Evolutionary conservation across 176 grass and related monocot species (phyloP).

Genomic region (Typha latifolia): DNA sequence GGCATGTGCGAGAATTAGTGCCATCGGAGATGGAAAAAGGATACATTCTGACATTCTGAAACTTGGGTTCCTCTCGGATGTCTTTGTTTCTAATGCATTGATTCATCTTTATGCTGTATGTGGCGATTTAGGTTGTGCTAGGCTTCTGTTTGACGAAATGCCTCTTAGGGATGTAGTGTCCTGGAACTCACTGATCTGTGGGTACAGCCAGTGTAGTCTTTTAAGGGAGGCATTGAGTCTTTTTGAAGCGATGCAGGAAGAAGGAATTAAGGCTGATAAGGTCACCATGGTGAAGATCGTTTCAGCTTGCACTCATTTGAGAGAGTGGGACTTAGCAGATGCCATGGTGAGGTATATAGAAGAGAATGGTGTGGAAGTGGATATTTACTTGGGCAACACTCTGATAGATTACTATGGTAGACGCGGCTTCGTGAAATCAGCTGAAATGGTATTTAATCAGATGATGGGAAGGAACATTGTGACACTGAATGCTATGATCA

Average conservation of each 20-base stretch:
- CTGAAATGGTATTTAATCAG: constrained; percentile 25
- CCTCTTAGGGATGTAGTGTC: constrained; percentile 37
- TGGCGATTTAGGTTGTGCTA: constrained; percentile 28
- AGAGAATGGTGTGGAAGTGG: constrained; percentile 30
- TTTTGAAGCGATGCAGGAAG: constrained; percentile 26
- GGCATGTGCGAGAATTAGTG: constrained; percentile 23
- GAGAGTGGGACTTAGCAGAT: constrained; percentile 35
- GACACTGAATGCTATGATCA: constrained; percentile 41
- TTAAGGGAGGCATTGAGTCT: constrained; percentile 19
- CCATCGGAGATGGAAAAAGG: constrained; percentile 19
- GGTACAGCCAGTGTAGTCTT: constrained; percentile 20
- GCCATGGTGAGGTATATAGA: constrained; percentile 36
- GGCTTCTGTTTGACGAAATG: constrained; percentile 37
- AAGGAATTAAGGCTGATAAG: constrained; percentile 40
- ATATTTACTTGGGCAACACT: constrained; percentile 54
- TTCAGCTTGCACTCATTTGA: constrained; percentile 42
- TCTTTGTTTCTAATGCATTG: constrained; percentile 38
- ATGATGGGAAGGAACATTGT: constrained; percentile 36
- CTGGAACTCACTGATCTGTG: constrained; percentile 47
- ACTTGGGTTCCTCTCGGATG: constrained; percentile 26
- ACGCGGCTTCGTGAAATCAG: constrained; percentile 22
- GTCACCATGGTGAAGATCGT: constrained; percentile 43
- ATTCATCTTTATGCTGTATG: constrained; percentile 33
- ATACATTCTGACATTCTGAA: constrained; percentile 36
- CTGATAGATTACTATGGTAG: constrained; percentile 38